Evolutionary conservation across 169 alveolate species (phyloP).

Genomic region (Eimeria tenella): DNA sequence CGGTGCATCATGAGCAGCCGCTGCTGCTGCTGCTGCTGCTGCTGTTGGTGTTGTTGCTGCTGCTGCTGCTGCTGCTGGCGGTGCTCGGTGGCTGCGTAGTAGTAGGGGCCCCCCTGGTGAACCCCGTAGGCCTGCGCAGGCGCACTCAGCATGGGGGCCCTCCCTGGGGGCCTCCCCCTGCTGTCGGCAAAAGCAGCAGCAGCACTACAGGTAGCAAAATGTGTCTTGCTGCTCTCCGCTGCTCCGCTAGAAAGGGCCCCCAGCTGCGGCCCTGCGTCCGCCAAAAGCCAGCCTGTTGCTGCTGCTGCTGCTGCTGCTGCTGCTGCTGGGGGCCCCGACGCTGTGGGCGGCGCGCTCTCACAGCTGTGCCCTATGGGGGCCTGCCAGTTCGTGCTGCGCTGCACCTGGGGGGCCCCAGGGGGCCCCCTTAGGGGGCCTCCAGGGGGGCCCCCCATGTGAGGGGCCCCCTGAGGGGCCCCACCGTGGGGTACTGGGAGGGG

Average conservation of each 20-base stretch:
- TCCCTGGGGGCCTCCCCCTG: neutral
- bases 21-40: neutral
- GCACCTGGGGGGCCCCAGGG: neutral
- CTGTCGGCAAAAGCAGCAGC: no score
- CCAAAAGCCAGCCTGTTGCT: neutral
- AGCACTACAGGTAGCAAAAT: neutral
- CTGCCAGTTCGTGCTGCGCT: neutral
- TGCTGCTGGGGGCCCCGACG: neutral
- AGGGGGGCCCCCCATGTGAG: neutral
- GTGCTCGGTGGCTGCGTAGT: neutral
- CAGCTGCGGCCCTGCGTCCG: no score
- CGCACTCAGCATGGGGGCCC: neutral
- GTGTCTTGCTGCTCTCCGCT: neutral
- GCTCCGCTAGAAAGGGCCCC: neutral
- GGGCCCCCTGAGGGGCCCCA: neutral
- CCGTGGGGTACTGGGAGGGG: neutral
- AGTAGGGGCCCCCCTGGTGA: neutral
- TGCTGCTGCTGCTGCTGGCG: neutral
- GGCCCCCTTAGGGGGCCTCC: neutral
- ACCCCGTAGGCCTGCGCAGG: neutral
- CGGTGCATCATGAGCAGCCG: neutral
- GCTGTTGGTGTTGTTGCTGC: neutral
- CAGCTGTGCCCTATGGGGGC: conserved; percentile 3
- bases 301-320: neutral
- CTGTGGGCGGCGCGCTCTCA: conserved; percentile 10